These are phyloP conservation scores for Lasiosphaeriaceae sp. DNA, from an alignment of 495 filamentous ascomycete species.

Conservation along the genomic window DNA sequence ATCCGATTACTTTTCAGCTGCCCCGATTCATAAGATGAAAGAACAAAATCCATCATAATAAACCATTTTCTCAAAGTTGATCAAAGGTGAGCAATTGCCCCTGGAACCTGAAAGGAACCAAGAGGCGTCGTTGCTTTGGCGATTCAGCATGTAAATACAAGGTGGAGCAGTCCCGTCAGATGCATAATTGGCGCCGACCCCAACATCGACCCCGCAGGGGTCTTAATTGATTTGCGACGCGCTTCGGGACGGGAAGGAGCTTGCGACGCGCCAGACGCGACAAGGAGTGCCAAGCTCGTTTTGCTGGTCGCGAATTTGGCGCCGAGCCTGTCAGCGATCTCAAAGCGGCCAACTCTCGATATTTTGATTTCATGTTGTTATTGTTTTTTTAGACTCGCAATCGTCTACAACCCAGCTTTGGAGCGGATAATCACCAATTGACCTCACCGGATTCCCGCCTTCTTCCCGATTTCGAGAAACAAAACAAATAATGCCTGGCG, in stretches of 20 bases:
- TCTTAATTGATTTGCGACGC: constrained; percentile 17
- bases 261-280: neutral
- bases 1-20: no score
- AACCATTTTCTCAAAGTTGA: no score
- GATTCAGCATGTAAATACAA: no score
- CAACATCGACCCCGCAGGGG: constrained; percentile 3
- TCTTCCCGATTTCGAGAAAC: neutral
- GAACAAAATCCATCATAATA: no score
- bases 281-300: neutral
- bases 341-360: neutral
- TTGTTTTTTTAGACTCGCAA: neutral
- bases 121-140: no score
- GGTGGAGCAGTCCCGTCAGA: neutral
- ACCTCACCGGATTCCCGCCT: no score
- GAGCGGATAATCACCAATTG: no score
- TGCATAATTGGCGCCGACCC: neutral
- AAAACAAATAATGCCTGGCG: constrained; percentile 13
- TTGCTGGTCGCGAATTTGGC: neutral
- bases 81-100: neutral
- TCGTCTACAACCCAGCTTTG: neutral
- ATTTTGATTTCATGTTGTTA: neutral
- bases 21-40: no score
- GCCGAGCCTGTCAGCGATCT: neutral
- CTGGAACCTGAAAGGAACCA: neutral
- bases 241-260: constrained; percentile 4